Evolutionary conservation across 345 rosid genomes (phyloP).

Genomic region (Citrus maxima): DNA sequence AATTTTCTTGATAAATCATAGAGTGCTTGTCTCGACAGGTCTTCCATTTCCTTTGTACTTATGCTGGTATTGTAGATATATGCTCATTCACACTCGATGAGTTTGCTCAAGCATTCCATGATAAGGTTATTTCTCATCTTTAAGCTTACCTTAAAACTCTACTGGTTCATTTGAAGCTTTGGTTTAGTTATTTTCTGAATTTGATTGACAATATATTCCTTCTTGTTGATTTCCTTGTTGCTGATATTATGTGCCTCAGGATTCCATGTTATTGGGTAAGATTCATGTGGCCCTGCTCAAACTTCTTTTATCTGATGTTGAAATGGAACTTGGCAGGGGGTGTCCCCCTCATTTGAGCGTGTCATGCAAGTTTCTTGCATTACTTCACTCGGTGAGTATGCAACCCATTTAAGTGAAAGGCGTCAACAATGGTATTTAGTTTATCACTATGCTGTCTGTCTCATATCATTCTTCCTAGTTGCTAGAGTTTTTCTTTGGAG

Average conservation of each 20-base stretch:
- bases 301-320: conserved; percentile 74
- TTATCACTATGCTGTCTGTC: not conserved
- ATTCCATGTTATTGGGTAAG: conserved; percentile 86
- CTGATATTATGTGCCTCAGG: conserved; percentile 41
- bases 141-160: conserved; percentile 10
- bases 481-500: not conserved
- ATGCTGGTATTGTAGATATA: conserved; percentile 52
- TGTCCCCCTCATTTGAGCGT: conserved; percentile 46
- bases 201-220: not conserved
- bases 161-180: conserved; percentile 1
- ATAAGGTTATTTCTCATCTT: conserved; percentile 58
- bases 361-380: conserved; percentile 92
- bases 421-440: not conserved
- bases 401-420: not conserved
- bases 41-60: conserved; percentile 87
- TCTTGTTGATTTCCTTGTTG: not conserved
- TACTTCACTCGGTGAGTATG: conserved; percentile 82
- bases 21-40: conserved; percentile 51
- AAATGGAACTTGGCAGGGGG: conserved; percentile 55
- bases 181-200: not conserved
- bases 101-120: conserved; percentile 89
- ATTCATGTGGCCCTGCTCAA: conserved; percentile 82
- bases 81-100: conserved; percentile 85
- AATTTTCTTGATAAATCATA: conserved; percentile 19
- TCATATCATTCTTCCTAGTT: not conserved